Evolutionary conservation across 176 grass and related monocot genomes (phyloP).

Genomic region (Carex kokanica): DNA sequence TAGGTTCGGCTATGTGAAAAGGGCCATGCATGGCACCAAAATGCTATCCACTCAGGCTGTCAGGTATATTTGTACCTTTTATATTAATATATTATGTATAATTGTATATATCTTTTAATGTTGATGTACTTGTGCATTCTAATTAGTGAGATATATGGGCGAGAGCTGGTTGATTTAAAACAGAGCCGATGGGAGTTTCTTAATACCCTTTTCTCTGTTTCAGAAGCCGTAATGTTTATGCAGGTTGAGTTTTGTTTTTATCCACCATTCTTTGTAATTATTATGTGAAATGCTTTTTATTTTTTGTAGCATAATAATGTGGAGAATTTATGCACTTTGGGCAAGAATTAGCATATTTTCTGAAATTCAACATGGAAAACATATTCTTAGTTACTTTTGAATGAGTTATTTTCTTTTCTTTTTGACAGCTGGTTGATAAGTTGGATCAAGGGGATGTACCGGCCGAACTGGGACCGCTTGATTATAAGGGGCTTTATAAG

Average conservation of each 20-base stretch:
- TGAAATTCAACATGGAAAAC: background rate
- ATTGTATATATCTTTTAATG: slow-evolving; percentile 7
- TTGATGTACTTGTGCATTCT: slow-evolving; percentile 25
- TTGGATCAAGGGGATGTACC: slow-evolving; percentile 87
- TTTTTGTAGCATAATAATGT: background rate
- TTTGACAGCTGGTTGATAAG: slow-evolving; percentile 84
- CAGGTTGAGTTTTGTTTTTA: slow-evolving; percentile 53
- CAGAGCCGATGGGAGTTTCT: slow-evolving; percentile 95
- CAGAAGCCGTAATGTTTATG: slow-evolving; percentile 99
- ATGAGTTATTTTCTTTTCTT: slow-evolving; percentile 25
- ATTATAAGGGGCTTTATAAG: slow-evolving; percentile 86
- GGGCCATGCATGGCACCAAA: slow-evolving; percentile 93
- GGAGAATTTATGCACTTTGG: background rate
- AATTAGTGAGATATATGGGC: slow-evolving; percentile 93
- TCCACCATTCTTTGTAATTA: slow-evolving; percentile 19
- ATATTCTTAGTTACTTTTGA: background rate
- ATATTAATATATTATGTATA: background rate
- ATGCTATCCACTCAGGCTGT: slow-evolving; percentile 84
- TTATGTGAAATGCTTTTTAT: background rate
- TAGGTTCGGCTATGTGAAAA: slow-evolving; percentile 93
- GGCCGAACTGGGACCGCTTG: slow-evolving; percentile 76
- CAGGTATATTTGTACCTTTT: slow-evolving; percentile 50
- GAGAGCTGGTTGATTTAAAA: slow-evolving; percentile 93
- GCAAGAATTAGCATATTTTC: background rate
- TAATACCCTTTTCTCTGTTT: slow-evolving; percentile 98